These are phyloP conservation scores for Didymella segeticola DNA, from an alignment of 2,329 filamentous ascomycete species.

Conservation along the genomic window DNA sequence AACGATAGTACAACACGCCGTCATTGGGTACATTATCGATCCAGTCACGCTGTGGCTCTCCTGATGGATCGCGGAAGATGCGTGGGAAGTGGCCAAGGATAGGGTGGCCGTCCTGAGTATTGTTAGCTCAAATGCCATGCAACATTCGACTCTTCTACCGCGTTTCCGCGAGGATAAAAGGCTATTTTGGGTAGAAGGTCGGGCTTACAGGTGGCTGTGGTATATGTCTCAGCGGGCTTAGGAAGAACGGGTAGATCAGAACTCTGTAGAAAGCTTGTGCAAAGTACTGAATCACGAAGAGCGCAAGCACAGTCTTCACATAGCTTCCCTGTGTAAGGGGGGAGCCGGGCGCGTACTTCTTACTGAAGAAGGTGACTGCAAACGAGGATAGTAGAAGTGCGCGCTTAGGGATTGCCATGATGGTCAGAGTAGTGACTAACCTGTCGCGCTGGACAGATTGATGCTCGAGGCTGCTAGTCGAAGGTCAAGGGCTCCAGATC, in stretches of 20 bases:
- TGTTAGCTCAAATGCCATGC: too few relatives aligned
- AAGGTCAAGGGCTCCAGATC: not conserved
- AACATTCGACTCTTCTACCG: too few relatives aligned
- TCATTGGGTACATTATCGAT: conserved; percentile 61
- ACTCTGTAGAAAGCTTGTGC: conserved; percentile 51
- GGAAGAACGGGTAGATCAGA: conserved; percentile 63
- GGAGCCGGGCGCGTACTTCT: conserved; percentile 43
- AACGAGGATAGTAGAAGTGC: conserved; percentile 32
- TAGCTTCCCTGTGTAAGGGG: conserved; percentile 40
- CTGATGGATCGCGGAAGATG: conserved; percentile 52
- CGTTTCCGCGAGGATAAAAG: too few relatives aligned
- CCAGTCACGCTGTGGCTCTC: conserved; percentile 58
- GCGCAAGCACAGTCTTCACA: conserved; percentile 48
- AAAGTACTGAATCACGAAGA: conserved; percentile 50
- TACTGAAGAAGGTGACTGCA: conserved; percentile 38
- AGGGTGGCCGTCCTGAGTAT: conserved; percentile 26
- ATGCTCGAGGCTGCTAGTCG: not conserved
- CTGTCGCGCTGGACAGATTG: not conserved
- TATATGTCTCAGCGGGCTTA: conserved; percentile 65
- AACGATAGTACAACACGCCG: conserved; percentile 61
- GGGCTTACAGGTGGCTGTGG: conserved; percentile 58
- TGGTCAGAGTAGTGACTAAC: conserved; percentile 21
- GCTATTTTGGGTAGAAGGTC: too few relatives aligned
- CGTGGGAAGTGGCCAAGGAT: conserved; percentile 53
- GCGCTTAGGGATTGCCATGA: conserved; percentile 38